A percentile compares a stretch with the other conserved stretches of the same genome.
Evolutionary conservation across 371 early-diverging fungal genomes (phyloP).

Genomic region (Synchytrium microbalum): DNA sequence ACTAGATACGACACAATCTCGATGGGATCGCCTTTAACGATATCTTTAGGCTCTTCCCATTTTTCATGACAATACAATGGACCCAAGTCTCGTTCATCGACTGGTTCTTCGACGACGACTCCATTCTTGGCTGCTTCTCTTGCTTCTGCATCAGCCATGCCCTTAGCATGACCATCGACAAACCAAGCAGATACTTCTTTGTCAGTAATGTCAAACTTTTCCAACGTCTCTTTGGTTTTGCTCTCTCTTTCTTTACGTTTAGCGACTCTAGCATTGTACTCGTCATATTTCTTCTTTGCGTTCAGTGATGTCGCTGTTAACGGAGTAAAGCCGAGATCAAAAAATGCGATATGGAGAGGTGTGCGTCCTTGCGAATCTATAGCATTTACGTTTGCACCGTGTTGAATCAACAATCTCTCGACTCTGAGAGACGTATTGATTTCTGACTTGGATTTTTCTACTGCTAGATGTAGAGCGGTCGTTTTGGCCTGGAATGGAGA

Average conservation of each 20-base stretch:
- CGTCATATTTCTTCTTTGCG: constrained; percentile 7
- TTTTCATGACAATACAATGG: neutral
- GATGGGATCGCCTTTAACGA: constrained; percentile 43
- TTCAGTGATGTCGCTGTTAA: constrained; percentile 26
- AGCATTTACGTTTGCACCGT: constrained; percentile 35
- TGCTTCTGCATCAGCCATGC: neutral
- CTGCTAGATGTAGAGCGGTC: constrained; percentile 49
- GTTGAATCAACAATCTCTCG: constrained; percentile 38
- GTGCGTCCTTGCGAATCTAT: constrained; percentile 36
- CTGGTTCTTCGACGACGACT: neutral
- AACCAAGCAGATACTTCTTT: neutral
- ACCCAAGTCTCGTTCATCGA: neutral
- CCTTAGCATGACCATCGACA: constrained; percentile 7
- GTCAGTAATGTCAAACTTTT: constrained; percentile 8
- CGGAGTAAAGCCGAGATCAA: constrained; percentile 34
- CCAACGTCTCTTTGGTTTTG: constrained; percentile 13
- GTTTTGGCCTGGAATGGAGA: no score
- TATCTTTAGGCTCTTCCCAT: neutral
- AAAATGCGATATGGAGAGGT: constrained; percentile 48
- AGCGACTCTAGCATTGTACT: constrained; percentile 11
- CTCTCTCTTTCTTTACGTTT: constrained; percentile 15
- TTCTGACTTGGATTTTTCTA: constrained; percentile 40
- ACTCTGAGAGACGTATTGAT: constrained; percentile 45
- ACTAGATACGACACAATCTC: constrained; percentile 43
- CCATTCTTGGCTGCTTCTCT: neutral